These are phyloP conservation scores for Botrytis pseudocinerea DNA, from an alignment of 2,329 filamentous ascomycete species.

Conservation along the genomic window DNA sequence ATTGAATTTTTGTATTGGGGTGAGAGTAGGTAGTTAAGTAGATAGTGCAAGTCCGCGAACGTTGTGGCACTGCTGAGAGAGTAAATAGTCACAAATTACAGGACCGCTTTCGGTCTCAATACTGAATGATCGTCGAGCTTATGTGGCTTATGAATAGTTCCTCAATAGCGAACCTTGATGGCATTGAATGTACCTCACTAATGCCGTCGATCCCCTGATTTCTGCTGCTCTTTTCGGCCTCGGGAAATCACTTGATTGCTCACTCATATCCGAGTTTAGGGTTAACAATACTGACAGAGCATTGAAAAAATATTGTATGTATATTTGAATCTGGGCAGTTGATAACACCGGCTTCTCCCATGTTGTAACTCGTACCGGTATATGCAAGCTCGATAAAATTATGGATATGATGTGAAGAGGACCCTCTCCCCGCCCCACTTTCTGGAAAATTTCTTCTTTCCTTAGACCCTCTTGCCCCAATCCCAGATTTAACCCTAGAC, in stretches of 20 bases:
- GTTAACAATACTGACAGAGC: neutral
- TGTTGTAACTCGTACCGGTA: neutral
- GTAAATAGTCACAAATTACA: neutral
- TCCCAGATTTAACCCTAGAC: neutral
- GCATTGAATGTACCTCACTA: neutral
- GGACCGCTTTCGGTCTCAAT: neutral
- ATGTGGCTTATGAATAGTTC: neutral
- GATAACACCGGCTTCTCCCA: neutral
- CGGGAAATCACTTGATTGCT: neutral
- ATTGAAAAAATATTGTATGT: neutral
- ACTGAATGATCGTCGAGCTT: neutral
- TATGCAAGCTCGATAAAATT: neutral
- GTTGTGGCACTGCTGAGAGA: neutral
- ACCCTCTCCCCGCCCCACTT: neutral
- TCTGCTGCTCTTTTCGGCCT: neutral
- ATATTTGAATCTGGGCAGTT: neutral
- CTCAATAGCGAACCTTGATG: neutral
- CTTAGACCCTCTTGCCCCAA: neutral
- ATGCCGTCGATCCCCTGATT: neutral
- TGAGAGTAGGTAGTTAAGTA: neutral
- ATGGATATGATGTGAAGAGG: neutral
- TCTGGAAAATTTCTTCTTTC: neutral
- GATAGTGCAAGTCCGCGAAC: neutral
- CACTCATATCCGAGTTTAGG: neutral
- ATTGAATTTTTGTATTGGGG: neutral